Conservation (phyloP, 306 rosid species). For the Cotoneaster glaucophyllus region DNA sequence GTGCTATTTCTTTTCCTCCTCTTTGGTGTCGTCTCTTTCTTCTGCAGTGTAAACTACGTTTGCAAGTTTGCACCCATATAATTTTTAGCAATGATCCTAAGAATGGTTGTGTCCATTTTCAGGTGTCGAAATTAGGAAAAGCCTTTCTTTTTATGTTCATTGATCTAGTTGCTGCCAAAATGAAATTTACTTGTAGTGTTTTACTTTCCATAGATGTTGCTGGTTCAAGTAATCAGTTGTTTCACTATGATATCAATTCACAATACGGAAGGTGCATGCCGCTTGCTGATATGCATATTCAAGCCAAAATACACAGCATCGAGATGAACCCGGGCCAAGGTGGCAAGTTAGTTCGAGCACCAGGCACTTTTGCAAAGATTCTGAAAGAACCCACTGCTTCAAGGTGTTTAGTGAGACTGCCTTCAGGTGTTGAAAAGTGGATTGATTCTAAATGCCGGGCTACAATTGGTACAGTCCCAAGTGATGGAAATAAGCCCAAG, state of each 20-base stretch:
- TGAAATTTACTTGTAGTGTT: background rate
- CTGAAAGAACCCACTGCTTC: conserved; percentile 57
- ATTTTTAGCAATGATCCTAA: too few relatives aligned
- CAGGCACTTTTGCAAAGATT: conserved; percentile 82
- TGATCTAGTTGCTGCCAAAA: background rate
- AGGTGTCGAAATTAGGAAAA: too few relatives aligned
- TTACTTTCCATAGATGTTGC: conserved; percentile 19
- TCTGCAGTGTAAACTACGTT: background rate
- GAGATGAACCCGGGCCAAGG: conserved; percentile 87
- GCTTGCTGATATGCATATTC: conserved; percentile 68
- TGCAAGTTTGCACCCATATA: background rate
- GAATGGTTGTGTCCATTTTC: too few relatives aligned
- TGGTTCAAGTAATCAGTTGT: conserved; percentile 19
- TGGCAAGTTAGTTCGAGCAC: conserved; percentile 78
- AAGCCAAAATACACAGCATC: conserved; percentile 80
- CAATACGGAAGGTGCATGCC: conserved; percentile 87
- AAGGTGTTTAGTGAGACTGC: conserved; percentile 53
- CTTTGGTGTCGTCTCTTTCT: background rate
- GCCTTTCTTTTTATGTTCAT: background rate
- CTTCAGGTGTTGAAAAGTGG: conserved; percentile 62
- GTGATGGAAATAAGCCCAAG: conserved; percentile 56
- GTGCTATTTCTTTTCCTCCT: background rate
- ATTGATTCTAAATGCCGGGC: conserved; percentile 72
- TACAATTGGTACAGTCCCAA: conserved; percentile 69
- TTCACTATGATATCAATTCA: conserved; percentile 66